These are phyloP conservation scores for Pythium monospermum DNA, from an alignment of 352 stramenopile genomes.

Conservation along the genomic window DNA sequence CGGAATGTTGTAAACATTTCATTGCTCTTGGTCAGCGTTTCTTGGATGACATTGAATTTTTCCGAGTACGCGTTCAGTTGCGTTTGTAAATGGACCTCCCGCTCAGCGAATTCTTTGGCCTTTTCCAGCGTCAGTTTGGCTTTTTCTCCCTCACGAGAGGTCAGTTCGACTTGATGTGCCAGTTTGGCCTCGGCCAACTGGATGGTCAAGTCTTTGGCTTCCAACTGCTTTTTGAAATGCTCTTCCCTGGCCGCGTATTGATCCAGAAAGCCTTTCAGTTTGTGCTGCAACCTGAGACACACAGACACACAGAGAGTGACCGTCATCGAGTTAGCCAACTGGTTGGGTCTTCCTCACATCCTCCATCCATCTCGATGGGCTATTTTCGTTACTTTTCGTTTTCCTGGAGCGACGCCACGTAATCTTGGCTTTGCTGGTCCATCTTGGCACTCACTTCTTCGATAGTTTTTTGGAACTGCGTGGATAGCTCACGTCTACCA, in stretches of 20 bases:
- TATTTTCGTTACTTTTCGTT: conserved; percentile 86
- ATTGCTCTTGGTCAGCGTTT: conserved; percentile 84
- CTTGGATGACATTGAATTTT: conserved; percentile 82
- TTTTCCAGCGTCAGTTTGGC: conserved; percentile 79
- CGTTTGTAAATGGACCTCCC: conserved; percentile 57
- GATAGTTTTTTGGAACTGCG: conserved; percentile 83
- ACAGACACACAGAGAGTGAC: background rate
- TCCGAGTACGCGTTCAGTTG: conserved; percentile 82
- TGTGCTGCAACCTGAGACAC: conserved; percentile 61
- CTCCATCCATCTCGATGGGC: conserved; percentile 4
- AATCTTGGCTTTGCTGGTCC: conserved; percentile 82
- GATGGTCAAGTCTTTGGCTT: conserved; percentile 77
- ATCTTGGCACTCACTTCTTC: conserved; percentile 88
- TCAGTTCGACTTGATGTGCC: conserved; percentile 74
- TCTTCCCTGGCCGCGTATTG: conserved; percentile 78
- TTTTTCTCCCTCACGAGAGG: conserved; percentile 57
- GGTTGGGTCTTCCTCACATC: background rate
- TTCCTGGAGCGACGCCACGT: conserved; percentile 77
- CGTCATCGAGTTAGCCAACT: background rate
- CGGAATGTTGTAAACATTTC: conserved; percentile 82
- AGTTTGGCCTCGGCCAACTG: conserved; percentile 81
- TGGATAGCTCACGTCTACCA: conserved; percentile 56
- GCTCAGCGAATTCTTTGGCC: conserved; percentile 73
- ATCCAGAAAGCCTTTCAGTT: conserved; percentile 78
- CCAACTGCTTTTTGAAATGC: conserved; percentile 77